Percentiles rank a stretch among this genome's conserved stretches.
Evolutionary conservation across 768 basidiomycete species (phyloP).

Genomic region (Lactarius tabidus): DNA sequence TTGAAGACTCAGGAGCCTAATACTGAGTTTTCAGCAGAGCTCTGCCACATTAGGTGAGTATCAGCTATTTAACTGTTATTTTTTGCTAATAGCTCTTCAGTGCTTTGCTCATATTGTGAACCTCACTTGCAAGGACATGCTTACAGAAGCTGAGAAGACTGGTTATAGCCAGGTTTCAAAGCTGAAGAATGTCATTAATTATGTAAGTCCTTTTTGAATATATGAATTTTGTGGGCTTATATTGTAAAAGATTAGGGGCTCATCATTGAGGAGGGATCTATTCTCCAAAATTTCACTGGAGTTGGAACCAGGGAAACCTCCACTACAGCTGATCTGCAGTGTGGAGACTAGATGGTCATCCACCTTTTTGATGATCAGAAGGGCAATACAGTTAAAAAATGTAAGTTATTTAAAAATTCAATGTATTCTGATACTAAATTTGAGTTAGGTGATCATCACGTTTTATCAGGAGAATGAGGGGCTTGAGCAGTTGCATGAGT

Average conservation of each 20-base stretch:
- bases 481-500: too few species aligned
- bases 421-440: too few species aligned
- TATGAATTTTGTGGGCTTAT: not conserved
- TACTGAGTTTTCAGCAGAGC: not conserved
- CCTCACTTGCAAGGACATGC: not conserved
- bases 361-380: not conserved
- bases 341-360: too few species aligned
- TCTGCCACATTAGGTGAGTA: not conserved
- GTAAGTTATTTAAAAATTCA: not conserved
- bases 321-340: too few species aligned
- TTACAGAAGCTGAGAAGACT: not conserved
- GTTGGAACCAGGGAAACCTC: too few species aligned
- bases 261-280: not conserved
- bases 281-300: not conserved
- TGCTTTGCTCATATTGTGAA: constrained; percentile 10
- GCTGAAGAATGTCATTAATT: not conserved
- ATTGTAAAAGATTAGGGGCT: not conserved
- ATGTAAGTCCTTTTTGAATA: not conserved
- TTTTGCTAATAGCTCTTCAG: not conserved
- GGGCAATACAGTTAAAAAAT: not conserved
- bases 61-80: not conserved
- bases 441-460: too few species aligned
- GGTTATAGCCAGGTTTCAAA: not conserved
- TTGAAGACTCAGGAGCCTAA: not conserved
- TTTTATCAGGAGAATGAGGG: too few species aligned